A percentile compares a stretch with the other conserved stretches of the same genome.
These are phyloP conservation scores for Kwoniella shivajii DNA, from an alignment of 1,284 basidiomycete species.

Conservation along the genomic window DNA sequence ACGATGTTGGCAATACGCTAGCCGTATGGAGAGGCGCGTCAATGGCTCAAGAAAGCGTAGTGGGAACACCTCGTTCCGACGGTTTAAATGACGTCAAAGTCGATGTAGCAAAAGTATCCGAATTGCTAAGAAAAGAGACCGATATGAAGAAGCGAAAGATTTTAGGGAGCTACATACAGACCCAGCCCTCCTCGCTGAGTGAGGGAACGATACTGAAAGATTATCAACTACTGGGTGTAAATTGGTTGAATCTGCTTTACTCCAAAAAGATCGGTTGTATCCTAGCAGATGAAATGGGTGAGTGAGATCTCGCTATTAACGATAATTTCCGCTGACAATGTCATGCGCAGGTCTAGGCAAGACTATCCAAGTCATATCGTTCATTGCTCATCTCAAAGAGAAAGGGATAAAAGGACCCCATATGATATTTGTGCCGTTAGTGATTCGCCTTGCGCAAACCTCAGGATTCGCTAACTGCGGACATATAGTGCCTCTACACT, in stretches of 20 bases:
- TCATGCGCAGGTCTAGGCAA: conserved; percentile 79
- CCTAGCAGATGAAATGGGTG: conserved; percentile 97
- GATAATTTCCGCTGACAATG: neutral
- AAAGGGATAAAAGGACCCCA: conserved; percentile 78
- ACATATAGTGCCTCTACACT: conserved; percentile 79
- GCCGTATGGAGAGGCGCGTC: conserved; percentile 69
- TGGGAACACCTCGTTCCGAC: conserved; percentile 46
- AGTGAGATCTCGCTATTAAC: conserved; percentile 36
- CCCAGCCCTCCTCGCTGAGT: conserved; percentile 73
- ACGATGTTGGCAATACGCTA: conserved; percentile 64
- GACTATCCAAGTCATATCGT: conserved; percentile 97
- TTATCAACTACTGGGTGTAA: conserved; percentile 95
- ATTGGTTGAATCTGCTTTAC: conserved; percentile 92
- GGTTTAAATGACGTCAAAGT: conserved; percentile 53
- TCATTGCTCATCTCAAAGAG: conserved; percentile 86
- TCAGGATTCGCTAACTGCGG: conserved; percentile 1
- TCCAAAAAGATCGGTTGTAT: conserved; percentile 84
- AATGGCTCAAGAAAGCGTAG: conserved; percentile 32
- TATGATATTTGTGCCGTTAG: conserved; percentile 90
- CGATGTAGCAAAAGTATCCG: conserved; percentile 50
- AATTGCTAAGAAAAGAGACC: conserved; percentile 43
- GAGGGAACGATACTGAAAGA: conserved; percentile 82
- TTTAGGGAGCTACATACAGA: conserved; percentile 61
- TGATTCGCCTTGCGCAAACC: conserved; percentile 27
- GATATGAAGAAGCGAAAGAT: conserved; percentile 47